Evolutionary conservation across 768 basidiomycete genomes (phyloP), one percentile per base, ranked within the genome.

Genomic region (Termitomyces eurrhizus): DNA sequence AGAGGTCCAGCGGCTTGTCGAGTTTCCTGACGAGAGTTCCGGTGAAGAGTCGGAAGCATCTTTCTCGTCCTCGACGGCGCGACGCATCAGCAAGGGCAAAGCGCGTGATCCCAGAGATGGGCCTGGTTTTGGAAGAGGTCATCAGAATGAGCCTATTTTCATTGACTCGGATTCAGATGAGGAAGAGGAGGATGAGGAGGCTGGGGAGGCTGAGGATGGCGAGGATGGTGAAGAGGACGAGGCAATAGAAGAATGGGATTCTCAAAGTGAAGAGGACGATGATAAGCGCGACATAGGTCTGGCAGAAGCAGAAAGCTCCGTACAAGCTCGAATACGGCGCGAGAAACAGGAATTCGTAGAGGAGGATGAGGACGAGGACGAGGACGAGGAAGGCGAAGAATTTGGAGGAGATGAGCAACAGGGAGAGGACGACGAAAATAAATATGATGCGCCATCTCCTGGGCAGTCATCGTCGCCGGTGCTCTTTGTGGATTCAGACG

Each of bases 51-150:
- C 74, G 9, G 80, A 86, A 54, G 83, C 85, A 66, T 84, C 85
- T 0, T 86, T 86, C 71, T 82, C 80, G 12, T 80, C 81, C 51
- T 68, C 82, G 50, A 77, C 75, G 59, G 79, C 78, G 42, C 79
- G 83, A 61, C 80, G 80, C 52, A 71, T 65, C 36, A 72, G 70
- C 24, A 83, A 83, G 68, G 87, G 86, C 35, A 88, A 88, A 67
- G 81, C 78, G 54, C 79, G 86, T 53, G 86, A 86, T 66, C 81
- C 83, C 9, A 74, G 83, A 51, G 84, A 87, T 64, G 86, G 84
- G 7, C 81, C 84, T 46, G 83, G 84, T 4, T 73, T 83, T 37
- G 73, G 75, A 26, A 70, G 67, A 45, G 76, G 72, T 46, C 73
- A 70, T 37, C 68, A 69, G 37, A 62, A 73, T 45, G 73, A 80